Evolutionary conservation across 1,284 basidiomycete genomes (phyloP).

Genomic region (Ceraceosorus guamensis): DNA sequence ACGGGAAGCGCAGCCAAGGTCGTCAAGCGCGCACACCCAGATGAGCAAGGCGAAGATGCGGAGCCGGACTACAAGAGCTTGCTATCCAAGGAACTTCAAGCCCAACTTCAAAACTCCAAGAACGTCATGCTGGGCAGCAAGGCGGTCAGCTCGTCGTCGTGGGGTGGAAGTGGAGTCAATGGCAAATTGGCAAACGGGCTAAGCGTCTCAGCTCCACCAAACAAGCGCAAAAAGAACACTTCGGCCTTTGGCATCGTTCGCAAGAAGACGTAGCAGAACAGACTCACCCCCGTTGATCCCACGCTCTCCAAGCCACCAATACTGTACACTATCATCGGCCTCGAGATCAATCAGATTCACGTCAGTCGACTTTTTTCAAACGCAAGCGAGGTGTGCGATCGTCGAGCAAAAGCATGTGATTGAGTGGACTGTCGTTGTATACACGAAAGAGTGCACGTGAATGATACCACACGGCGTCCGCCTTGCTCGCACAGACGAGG

Average conservation of each 20-base stretch:
- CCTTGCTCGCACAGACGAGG: too few species aligned
- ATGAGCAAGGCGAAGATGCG: conserved; percentile 20
- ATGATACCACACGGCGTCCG: too few species aligned
- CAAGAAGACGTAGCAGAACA: conserved; percentile 20
- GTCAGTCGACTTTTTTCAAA: too few species aligned
- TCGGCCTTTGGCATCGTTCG: conserved; percentile 45
- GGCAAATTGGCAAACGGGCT: conserved; percentile 1
- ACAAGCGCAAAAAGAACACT: conserved; percentile 31
- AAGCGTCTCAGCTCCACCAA: conserved; percentile 12
- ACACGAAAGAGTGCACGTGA: too few species aligned
- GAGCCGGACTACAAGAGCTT: conserved; percentile 19
- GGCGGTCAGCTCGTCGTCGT: background rate
- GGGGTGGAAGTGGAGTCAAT: background rate
- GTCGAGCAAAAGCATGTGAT: too few species aligned
- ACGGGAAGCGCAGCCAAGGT: background rate
- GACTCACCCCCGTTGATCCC: background rate
- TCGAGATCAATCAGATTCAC: too few species aligned
- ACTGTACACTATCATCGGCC: too few species aligned
- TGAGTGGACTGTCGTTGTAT: too few species aligned
- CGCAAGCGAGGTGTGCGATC: too few species aligned
- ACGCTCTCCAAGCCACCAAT: too few species aligned
- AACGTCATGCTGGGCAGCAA: background rate
- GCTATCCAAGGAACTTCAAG: conserved; percentile 18
- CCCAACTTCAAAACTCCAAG: conserved; percentile 9
- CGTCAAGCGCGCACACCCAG: conserved; percentile 19